Conservation (phyloP, 805 yeast genomes). For the Candida tammaniensis region DNA sequence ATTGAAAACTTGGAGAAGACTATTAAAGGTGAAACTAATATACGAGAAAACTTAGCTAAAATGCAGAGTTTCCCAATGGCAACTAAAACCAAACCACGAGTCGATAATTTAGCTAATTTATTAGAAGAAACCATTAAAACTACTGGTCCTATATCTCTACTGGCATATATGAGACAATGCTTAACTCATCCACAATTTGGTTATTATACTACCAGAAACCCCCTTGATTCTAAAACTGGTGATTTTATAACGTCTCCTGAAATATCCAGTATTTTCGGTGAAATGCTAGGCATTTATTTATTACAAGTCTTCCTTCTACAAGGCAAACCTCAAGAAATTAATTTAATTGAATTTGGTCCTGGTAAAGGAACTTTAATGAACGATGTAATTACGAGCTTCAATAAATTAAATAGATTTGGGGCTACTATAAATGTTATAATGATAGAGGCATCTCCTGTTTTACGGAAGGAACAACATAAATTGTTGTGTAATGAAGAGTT, state of each 20-base stretch:
- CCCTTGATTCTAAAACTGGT: slow-evolving; percentile 58
- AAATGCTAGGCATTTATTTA: slow-evolving; percentile 75
- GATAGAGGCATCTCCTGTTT: slow-evolving; percentile 70
- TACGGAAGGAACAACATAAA: slow-evolving; percentile 55
- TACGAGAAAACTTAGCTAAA: slow-evolving; percentile 34
- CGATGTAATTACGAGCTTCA: slow-evolving; percentile 54
- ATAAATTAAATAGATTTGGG: slow-evolving; percentile 30
- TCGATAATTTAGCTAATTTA: slow-evolving; percentile 32
- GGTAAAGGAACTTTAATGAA: slow-evolving; percentile 78
- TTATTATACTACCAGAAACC: slow-evolving; percentile 75
- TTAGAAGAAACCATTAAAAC: slow-evolving; percentile 52
- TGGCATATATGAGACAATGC: slow-evolving; percentile 79
- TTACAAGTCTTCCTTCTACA: slow-evolving; percentile 58
- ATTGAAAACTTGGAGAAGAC: slow-evolving; percentile 28
- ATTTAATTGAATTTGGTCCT: slow-evolving; percentile 79
- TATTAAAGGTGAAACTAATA: slow-evolving; percentile 35
- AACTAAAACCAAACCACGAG: slow-evolving; percentile 13
- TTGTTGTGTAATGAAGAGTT: slow-evolving; percentile 39
- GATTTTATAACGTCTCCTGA: slow-evolving; percentile 88
- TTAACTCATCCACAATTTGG: slow-evolving; percentile 75
- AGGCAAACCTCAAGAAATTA: slow-evolving; percentile 45
- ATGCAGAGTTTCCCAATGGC: slow-evolving; percentile 36
- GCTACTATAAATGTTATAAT: slow-evolving; percentile 45
- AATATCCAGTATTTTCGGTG: slow-evolving; percentile 84
- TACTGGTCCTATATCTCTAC: slow-evolving; percentile 74